Conservation (phyloP, 495 filamentous ascomycete species). For the Aspergillus affinis region DNA sequence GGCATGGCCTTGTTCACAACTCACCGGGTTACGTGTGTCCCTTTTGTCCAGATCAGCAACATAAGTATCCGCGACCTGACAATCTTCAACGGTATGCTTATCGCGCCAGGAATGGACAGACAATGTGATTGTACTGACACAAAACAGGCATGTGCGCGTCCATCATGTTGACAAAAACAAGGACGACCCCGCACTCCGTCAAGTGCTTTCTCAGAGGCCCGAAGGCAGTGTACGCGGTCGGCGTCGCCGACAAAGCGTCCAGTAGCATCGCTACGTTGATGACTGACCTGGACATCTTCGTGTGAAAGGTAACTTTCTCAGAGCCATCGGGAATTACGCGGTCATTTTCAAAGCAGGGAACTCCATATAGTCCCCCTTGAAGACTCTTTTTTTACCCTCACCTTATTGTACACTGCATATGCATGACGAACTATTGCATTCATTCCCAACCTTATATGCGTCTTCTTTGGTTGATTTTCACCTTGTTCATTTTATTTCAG, state of each 20-base stretch:
- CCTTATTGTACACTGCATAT: constrained; percentile 19
- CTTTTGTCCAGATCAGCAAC: constrained; percentile 93
- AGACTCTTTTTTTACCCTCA: constrained; percentile 5
- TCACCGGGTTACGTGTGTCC: constrained; percentile 97
- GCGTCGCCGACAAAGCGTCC: constrained; percentile 58
- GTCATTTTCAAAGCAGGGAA: constrained; percentile 9
- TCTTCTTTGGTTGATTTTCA: constrained; percentile 6
- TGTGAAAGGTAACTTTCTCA: constrained; percentile 9
- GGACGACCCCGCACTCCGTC: constrained; percentile 75
- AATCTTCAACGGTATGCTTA: constrained; percentile 85
- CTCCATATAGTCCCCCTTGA: neutral
- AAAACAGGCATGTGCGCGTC: constrained; percentile 75
- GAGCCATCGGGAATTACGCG: constrained; percentile 11
- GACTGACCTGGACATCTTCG: neutral
- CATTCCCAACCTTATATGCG: constrained; percentile 12
- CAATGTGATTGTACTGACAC: constrained; percentile 5
- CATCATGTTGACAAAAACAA: constrained; percentile 86
- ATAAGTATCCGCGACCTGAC: constrained; percentile 94
- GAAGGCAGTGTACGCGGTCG: constrained; percentile 83
- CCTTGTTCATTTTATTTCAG: constrained; percentile 6
- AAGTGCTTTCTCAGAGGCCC: constrained; percentile 78
- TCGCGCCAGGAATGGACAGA: neutral
- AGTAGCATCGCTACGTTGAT: constrained; percentile 11
- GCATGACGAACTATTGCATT: constrained; percentile 31
- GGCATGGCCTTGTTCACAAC: constrained; percentile 91